Conservation (phyloP, 331 rosid genomes). For the Pyracantha coccinea region DNA sequence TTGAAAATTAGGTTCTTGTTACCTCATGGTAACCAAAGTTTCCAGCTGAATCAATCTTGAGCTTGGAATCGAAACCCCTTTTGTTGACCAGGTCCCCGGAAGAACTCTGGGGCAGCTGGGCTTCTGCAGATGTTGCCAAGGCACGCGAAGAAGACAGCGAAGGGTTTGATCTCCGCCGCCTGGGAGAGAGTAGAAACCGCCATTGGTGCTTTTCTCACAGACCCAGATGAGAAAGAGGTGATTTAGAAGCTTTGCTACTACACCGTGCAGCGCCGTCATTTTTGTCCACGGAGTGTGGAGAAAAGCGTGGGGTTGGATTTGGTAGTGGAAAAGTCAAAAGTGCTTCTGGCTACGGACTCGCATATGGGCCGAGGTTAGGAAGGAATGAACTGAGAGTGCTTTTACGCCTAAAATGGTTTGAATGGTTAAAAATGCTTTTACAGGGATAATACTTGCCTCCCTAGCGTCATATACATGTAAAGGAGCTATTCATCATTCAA, state of each 20-base stretch:
- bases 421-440: not conserved
- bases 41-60: slow-evolving; percentile 77
- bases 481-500: not conserved
- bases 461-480: no score
- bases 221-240: slow-evolving; percentile 20
- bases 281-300: no score
- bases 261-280: slow-evolving; percentile 30
- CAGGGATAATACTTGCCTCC: not conserved
- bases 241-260: slow-evolving; percentile 4
- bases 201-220: slow-evolving; percentile 45
- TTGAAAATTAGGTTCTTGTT: not conserved
- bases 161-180: slow-evolving; percentile 36
- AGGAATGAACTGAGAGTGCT: not conserved
- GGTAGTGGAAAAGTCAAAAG: not conserved
- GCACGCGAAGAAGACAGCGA: slow-evolving; percentile 75
- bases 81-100: slow-evolving; percentile 62
- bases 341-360: not conserved
- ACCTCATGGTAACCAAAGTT: slow-evolving; percentile 85
- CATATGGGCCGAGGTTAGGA: no score
- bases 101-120: slow-evolving; percentile 93
- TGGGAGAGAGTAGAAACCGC: slow-evolving; percentile 38
- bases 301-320: not conserved
- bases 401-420: not conserved
- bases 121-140: slow-evolving; percentile 90
- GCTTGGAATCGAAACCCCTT: slow-evolving; percentile 49